These are phyloP conservation scores for Biscutella laevigata DNA, from an alignment of 441 rosid genomes.

Conservation along the genomic window DNA sequence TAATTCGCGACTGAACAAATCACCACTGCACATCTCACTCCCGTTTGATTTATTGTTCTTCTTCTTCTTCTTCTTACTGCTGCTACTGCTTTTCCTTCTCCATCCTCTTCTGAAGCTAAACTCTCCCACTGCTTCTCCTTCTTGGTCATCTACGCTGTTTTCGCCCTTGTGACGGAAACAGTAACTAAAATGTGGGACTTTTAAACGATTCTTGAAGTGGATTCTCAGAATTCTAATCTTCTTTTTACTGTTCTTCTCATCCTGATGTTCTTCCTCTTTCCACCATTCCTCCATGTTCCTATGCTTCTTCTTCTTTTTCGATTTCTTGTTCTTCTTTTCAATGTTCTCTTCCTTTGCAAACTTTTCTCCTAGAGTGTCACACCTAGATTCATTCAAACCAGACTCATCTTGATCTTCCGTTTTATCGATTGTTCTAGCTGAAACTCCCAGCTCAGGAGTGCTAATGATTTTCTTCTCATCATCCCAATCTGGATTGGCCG, in stretches of 20 bases:
- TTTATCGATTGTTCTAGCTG: constrained; percentile 32
- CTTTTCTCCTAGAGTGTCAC: constrained; percentile 33
- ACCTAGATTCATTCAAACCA: constrained; percentile 23
- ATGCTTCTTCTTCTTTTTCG: constrained; percentile 39
- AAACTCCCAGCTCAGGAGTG: constrained; percentile 34
- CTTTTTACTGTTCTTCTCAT: constrained; percentile 37
- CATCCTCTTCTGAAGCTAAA: constrained; percentile 87
- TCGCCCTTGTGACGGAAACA: constrained; percentile 39
- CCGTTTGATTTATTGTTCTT: constrained; percentile 36
- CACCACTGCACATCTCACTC: constrained; percentile 94
- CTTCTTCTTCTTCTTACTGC: constrained; percentile 29
- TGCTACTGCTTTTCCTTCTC: constrained; percentile 36
- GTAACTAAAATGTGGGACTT: constrained; percentile 44
- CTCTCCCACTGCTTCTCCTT: constrained; percentile 57
- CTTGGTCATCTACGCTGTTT: constrained; percentile 28
- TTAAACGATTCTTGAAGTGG: constrained; percentile 57
- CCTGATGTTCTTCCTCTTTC: constrained; percentile 86
- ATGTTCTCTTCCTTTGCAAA: constrained; percentile 31
- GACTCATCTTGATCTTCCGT: constrained; percentile 37
- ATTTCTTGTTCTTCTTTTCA: constrained; percentile 47
- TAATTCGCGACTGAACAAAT: constrained; percentile 76
- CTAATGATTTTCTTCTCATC: constrained; percentile 45
- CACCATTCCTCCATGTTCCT: constrained; percentile 94
- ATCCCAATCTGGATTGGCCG: constrained; percentile 71
- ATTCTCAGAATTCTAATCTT: constrained; percentile 36